Conservation (phyloP, 768 basidiomycete species). For the Termitomyces sp. region DNA sequence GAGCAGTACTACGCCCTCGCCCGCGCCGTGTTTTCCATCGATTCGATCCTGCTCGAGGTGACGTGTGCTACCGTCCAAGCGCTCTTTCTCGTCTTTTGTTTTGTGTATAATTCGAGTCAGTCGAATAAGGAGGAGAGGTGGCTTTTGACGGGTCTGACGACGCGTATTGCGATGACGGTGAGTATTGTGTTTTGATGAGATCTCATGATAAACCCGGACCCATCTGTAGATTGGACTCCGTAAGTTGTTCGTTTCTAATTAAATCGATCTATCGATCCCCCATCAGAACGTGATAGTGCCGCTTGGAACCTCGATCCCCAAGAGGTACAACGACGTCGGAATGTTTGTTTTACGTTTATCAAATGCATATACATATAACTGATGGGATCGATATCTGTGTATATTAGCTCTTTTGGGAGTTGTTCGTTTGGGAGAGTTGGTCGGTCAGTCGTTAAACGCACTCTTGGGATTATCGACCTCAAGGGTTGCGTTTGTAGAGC, state of each 20-base stretch:
- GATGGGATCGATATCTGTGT: slow-evolving; percentile 3
- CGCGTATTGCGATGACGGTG: slow-evolving; percentile 38
- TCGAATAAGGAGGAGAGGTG: slow-evolving; percentile 40
- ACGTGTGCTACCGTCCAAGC: slow-evolving; percentile 43
- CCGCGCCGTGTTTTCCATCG: slow-evolving; percentile 41
- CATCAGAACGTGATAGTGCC: slow-evolving; percentile 44
- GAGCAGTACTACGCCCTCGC: slow-evolving; percentile 43
- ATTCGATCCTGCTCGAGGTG: slow-evolving; percentile 37
- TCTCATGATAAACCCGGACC: no score
- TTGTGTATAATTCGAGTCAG: slow-evolving; percentile 36
- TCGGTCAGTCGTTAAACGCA: slow-evolving; percentile 23
- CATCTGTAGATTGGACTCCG: slow-evolving; percentile 41
- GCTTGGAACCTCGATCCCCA: slow-evolving; percentile 38
- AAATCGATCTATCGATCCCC: no score
- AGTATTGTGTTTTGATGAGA: not conserved
- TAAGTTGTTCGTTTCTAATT: slow-evolving; percentile 28
- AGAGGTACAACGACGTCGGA: slow-evolving; percentile 41
- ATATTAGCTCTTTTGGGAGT: slow-evolving; percentile 50
- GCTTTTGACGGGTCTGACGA: slow-evolving; percentile 40
- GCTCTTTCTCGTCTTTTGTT: slow-evolving; percentile 37
- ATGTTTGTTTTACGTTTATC: slow-evolving; percentile 13
- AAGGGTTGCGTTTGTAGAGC: slow-evolving; percentile 22
- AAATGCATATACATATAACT: not conserved
- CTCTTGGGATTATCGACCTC: not conserved
- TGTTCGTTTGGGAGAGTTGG: slow-evolving; percentile 46